Evolutionary conservation across 2,329 filamentous ascomycete genomes (phyloP), one percentile per base, ranked within the genome.

Genomic region (Ophiostoma australiae): DNA sequence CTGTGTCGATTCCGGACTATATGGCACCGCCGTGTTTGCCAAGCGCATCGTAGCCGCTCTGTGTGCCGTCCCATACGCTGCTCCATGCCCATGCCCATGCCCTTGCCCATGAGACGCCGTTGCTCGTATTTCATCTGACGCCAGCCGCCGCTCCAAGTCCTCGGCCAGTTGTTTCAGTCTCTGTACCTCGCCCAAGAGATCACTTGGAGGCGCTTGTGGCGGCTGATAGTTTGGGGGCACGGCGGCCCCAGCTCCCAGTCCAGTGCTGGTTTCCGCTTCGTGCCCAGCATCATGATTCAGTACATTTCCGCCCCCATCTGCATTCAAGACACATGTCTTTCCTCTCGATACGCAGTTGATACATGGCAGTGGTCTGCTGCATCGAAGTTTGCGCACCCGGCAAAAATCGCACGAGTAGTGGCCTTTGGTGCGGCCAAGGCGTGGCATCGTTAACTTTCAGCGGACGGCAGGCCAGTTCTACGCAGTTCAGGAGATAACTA

Each of bases 381-480:
- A 72, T 15, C 70, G 68, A 17, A 72, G 70, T 63, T 72, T 72
- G 27, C 72, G 69, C 41, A 66, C 67, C 0, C 72, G 72, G 52
- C 72, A 72, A 65, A 72, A 71, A 27, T 69, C 67, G 52, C 72
- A 72, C 35, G 72, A 71, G 37, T 67, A 71, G 61, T 71, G 70
- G 44, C 70, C 70, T 63, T 69, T 71, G 63, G 39, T 67, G 23
- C 66, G 66, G 39, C 66, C 66, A 15, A 58, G 68, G 8, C 55
- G 66, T 33, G 66, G 66, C 66, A 67, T 67, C 7, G 66, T 67
- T 31, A 11, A 17, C 20, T 66, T 35, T 31, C 27, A 35, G 31
- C 6, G 27, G n/a, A 3, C 31, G 31, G 5, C 17, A n/a, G 17
- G 20, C 31, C 8, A 65, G 11, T 23, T 20, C 4, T 13, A 17